A percentile compares a stretch with the other conserved stretches of the same genome.
Evolutionary conservation across 2,329 filamentous ascomycete genomes (phyloP).

Genomic region (Zymoseptoria ardabiliae): DNA sequence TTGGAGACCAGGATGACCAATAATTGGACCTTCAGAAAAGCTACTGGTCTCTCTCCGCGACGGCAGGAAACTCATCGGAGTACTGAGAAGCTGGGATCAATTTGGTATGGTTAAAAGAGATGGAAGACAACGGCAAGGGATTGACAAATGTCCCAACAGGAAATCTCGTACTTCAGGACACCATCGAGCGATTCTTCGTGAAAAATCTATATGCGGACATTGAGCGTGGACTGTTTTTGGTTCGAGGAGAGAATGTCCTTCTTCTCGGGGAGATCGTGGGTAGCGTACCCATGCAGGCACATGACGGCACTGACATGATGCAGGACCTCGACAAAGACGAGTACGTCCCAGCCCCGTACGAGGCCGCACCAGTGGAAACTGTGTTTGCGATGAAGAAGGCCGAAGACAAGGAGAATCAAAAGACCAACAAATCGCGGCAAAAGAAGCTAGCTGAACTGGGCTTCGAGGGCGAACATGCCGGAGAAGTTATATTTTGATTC

Average conservation of each 20-base stretch:
- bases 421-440: slow-evolving; percentile 62
- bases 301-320: slow-evolving; percentile 2
- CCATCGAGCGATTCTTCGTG: slow-evolving; percentile 79
- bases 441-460: slow-evolving; percentile 69
- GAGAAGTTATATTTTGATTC: slow-evolving; percentile 61
- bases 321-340: slow-evolving; percentile 91
- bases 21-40: slow-evolving; percentile 61
- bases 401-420: slow-evolving; percentile 61
- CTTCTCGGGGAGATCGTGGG: slow-evolving; percentile 79
- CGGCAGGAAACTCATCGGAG: slow-evolving; percentile 86
- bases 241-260: slow-evolving; percentile 94
- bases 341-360: slow-evolving; percentile 64
- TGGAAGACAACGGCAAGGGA: neutral
- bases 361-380: slow-evolving; percentile 57
- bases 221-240: slow-evolving; percentile 77
- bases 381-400: slow-evolving; percentile 69
- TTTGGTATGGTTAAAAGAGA: slow-evolving; percentile 59
- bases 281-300: neutral
- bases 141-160: slow-evolving; percentile 45
- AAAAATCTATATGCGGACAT: slow-evolving; percentile 74
- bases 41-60: slow-evolving; percentile 86
- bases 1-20: slow-evolving; percentile 7
- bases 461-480: slow-evolving; percentile 79
- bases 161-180: slow-evolving; percentile 90
- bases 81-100: slow-evolving; percentile 93